Evolutionary conservation across 306 rosid genomes (phyloP).

Genomic region (Coriaria nepalensis): DNA sequence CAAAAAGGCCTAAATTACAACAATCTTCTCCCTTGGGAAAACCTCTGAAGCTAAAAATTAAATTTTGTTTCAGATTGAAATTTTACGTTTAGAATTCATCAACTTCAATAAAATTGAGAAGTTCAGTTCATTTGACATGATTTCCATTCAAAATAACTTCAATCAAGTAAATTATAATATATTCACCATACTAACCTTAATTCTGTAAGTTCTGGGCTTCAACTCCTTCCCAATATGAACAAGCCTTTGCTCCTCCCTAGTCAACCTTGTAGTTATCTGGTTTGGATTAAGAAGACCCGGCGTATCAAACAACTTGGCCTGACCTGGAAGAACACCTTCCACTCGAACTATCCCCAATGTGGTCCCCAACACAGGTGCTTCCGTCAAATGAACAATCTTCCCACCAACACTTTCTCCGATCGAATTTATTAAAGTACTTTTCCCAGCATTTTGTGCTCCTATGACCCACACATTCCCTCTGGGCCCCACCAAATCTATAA

Average conservation of each 20-base stretch:
- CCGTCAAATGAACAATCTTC: constrained; percentile 63
- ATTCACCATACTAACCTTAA: constrained; percentile 48
- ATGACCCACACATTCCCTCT: constrained; percentile 90
- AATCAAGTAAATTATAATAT: no score
- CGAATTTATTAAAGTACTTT: constrained; percentile 75
- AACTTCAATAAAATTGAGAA: no score
- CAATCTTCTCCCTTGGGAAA: no score
- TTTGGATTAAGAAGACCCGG: constrained; percentile 88
- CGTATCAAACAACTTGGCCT: constrained; percentile 80
- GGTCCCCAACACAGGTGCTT: constrained; percentile 93
- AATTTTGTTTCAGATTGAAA: no score
- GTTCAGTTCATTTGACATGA: no score
- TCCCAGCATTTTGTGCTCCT: constrained; percentile 96
- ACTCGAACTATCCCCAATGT: constrained; percentile 89
- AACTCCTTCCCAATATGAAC: constrained; percentile 77
- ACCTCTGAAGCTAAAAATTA: no score
- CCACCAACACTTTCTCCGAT: constrained; percentile 53
- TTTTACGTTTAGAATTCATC: no score
- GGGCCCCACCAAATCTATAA: constrained; percentile 51
- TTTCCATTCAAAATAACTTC: no score
- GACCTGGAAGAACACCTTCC: constrained; percentile 73
- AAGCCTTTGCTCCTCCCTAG: constrained; percentile 76
- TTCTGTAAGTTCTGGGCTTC: constrained; percentile 86
- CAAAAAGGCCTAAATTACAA: no score
- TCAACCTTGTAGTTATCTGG: constrained; percentile 75